Evolutionary conservation across 2,329 filamentous ascomycete genomes (phyloP).

Genomic region (Penicillium sp.): DNA sequence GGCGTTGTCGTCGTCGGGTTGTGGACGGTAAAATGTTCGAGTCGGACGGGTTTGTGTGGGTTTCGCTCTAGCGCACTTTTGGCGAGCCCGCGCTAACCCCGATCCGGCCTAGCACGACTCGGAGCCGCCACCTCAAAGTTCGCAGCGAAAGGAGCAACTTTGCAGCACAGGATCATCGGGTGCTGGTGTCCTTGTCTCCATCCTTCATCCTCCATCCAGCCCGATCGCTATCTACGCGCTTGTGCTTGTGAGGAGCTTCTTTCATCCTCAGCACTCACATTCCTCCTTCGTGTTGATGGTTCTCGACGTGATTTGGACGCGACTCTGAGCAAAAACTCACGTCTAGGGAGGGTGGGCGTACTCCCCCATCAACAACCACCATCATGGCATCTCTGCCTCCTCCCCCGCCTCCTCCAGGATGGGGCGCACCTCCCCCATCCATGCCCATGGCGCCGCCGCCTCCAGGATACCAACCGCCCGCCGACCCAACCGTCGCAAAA

Average conservation of each 20-base stretch:
- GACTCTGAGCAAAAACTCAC: slow-evolving; percentile 31
- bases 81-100: slow-evolving; percentile 42
- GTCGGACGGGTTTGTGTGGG: slow-evolving; percentile 46
- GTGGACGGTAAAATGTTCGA: slow-evolving; percentile 41
- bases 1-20: slow-evolving; percentile 44
- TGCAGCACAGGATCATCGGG: slow-evolving; percentile 20
- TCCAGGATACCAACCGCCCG: slow-evolving; percentile 75
- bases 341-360: slow-evolving; percentile 26
- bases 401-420: slow-evolving; percentile 67
- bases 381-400: slow-evolving; percentile 60
- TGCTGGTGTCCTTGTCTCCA: slow-evolving; percentile 18
- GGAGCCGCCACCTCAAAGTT: slow-evolving; percentile 41
- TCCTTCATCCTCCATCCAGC: slow-evolving; percentile 9
- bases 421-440: slow-evolving; percentile 54
- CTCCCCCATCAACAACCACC: slow-evolving; percentile 25
- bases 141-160: slow-evolving; percentile 28
- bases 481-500: slow-evolving; percentile 83
- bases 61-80: slow-evolving; percentile 40
- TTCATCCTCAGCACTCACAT: not conserved
- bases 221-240: not conserved
- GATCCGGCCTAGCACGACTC: slow-evolving; percentile 36
- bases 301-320: slow-evolving; percentile 35
- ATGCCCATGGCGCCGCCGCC: slow-evolving; percentile 68
- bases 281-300: slow-evolving; percentile 16
- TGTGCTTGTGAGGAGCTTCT: not conserved